These are phyloP conservation scores for Myotisia sp. DNA, from an alignment of 2,329 filamentous ascomycete genomes.

Conservation along the genomic window DNA sequence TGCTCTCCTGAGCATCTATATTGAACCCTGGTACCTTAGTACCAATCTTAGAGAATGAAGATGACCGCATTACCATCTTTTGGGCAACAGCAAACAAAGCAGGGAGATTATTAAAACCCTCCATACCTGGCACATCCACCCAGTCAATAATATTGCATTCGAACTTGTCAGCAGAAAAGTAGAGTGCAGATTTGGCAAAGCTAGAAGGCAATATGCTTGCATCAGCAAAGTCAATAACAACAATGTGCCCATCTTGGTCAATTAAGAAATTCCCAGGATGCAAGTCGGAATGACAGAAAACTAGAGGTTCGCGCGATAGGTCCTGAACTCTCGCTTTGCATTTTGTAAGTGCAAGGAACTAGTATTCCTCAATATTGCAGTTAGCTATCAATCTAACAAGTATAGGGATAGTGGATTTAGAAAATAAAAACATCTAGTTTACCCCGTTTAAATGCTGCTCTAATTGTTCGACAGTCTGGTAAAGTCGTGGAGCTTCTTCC, in stretches of 20 bases:
- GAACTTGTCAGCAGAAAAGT: background rate
- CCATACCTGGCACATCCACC: slow-evolving; percentile 3
- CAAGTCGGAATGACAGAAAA: slow-evolving; percentile 13
- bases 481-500: slow-evolving; percentile 8
- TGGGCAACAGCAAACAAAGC: background rate
- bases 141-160: background rate
- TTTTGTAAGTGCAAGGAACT: slow-evolving; percentile 8
- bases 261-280: slow-evolving; percentile 13
- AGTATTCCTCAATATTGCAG: no score
- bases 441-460: slow-evolving; percentile 13
- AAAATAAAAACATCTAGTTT: slow-evolving; percentile 6
- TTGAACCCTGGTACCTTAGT: background rate
- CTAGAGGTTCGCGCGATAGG: slow-evolving; percentile 12
- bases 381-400: background rate
- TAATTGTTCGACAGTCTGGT: slow-evolving; percentile 11
- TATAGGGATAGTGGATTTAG: background rate
- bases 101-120: slow-evolving; percentile 4
- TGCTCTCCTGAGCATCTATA: no score
- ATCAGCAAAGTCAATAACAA: slow-evolving; percentile 11
- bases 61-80: background rate
- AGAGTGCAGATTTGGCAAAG: slow-evolving; percentile 5
- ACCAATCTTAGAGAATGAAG: background rate
- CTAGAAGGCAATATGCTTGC: slow-evolving; percentile 14
- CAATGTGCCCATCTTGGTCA: slow-evolving; percentile 7
- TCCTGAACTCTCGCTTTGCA: slow-evolving; percentile 3